Conservation (phyloP, 1,284 basidiomycete species). For the Pascua guehoae region DNA sequence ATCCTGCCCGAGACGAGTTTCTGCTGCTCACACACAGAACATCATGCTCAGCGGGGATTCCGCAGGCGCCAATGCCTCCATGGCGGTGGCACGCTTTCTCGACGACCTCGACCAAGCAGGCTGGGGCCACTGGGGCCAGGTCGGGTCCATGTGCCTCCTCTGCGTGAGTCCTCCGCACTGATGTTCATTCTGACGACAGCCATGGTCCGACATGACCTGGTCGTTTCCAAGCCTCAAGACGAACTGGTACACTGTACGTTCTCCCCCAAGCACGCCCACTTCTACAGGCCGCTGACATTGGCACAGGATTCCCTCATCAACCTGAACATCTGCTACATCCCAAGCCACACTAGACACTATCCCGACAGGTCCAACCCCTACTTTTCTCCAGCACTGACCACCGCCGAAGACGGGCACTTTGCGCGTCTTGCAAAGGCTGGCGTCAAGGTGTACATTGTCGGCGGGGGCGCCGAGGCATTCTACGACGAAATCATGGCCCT, state of each 20-base stretch:
- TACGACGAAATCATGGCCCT: constrained; percentile 8
- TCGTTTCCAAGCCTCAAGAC: constrained; percentile 9
- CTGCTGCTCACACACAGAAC: constrained; percentile 7
- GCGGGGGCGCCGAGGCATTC: constrained; percentile 8
- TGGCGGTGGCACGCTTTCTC: constrained; percentile 14
- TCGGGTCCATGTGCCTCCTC: constrained; percentile 1
- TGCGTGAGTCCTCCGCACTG: neutral
- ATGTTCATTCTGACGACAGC: constrained; percentile 1
- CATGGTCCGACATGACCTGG: constrained; percentile 13
- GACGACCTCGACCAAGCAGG: constrained; percentile 11
- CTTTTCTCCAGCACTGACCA: constrained; percentile 13
- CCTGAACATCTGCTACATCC: constrained; percentile 5
- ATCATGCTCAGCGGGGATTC: constrained; percentile 13
- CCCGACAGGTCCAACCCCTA: constrained; percentile 3
- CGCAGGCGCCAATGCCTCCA: constrained; percentile 11
- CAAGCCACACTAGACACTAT: constrained; percentile 6
- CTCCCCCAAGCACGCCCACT: neutral
- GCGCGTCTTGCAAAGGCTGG: constrained; percentile 8
- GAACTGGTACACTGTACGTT: constrained; percentile 13
- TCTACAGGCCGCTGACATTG: neutral
- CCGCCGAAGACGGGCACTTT: constrained; percentile 6
- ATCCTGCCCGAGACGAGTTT: too few relatives aligned
- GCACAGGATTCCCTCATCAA: constrained; percentile 11
- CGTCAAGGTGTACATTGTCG: constrained; percentile 7
- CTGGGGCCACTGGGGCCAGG: constrained; percentile 4